phyloP scores from a whole-genome alignment of 768 basidiomycete genomes.

The Pisolithus microcarpus region DNA sequence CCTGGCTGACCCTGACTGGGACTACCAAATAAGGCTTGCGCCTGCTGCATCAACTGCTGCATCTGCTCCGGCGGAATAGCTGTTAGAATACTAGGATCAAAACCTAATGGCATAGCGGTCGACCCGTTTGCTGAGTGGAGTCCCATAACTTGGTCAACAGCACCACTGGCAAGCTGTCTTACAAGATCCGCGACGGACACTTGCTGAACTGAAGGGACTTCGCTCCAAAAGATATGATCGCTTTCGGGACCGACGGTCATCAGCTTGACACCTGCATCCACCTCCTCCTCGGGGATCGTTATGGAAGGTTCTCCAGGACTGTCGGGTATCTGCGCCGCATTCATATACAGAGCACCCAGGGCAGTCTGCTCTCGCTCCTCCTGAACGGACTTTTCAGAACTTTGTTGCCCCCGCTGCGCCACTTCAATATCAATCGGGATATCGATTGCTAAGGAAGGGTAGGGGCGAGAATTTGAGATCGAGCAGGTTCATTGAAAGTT shows the following conservation, averaged over 20 bases:
- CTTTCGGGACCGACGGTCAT: constrained; percentile 70
- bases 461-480: constrained; percentile 16
- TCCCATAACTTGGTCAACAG: constrained; percentile 34
- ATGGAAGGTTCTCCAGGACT: constrained; percentile 62
- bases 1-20: constrained; percentile 22
- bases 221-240: constrained; percentile 60
- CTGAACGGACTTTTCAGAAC: constrained; percentile 62
- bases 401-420: constrained; percentile 53
- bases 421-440: constrained; percentile 52
- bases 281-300: constrained; percentile 60
- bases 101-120: constrained; percentile 24
- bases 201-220: constrained; percentile 21
- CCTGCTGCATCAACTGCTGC: constrained; percentile 50
- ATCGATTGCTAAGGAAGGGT: constrained; percentile 44
- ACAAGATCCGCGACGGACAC: constrained; percentile 66
- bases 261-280: constrained; percentile 50
- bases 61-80: constrained; percentile 52
- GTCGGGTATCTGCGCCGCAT: constrained; percentile 65
- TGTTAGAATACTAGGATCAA: constrained; percentile 38
- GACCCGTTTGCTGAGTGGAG: constrained; percentile 23
- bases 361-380: constrained; percentile 75
- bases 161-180: constrained; percentile 49
- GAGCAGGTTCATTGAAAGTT: constrained; percentile 8
- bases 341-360: constrained; percentile 69
- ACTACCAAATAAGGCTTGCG: constrained; percentile 24